These are phyloP conservation scores for Ganoderma leucocontextum DNA, from an alignment of 1,284 basidiomycete species.

Conservation along the genomic window DNA sequence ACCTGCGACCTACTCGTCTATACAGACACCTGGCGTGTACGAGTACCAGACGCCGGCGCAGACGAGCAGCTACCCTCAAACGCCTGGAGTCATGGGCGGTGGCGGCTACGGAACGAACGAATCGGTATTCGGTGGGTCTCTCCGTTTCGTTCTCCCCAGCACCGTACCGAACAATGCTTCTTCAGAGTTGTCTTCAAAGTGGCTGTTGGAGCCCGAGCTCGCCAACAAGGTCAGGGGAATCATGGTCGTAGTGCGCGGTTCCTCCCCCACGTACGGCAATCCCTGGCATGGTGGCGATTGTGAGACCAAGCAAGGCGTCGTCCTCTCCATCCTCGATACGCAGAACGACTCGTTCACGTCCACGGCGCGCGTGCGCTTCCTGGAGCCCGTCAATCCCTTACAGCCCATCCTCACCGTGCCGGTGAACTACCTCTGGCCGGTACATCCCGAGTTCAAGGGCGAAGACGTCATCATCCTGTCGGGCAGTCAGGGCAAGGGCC, in stretches of 20 bases:
- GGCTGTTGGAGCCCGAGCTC: slow-evolving; percentile 57
- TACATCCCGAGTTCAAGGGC: slow-evolving; percentile 37
- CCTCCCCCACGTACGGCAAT: slow-evolving; percentile 41
- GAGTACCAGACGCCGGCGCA: slow-evolving; percentile 50
- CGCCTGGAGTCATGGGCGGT: slow-evolving; percentile 56
- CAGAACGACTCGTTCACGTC: slow-evolving; percentile 41
- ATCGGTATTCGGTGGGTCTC: slow-evolving; percentile 24
- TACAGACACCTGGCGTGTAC: slow-evolving; percentile 53
- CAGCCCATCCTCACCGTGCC: slow-evolving; percentile 39
- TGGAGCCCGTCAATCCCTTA: slow-evolving; percentile 34
- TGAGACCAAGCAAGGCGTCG: slow-evolving; percentile 57
- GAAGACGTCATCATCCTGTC: slow-evolving; percentile 39
- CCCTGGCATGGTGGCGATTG: slow-evolving; percentile 63
- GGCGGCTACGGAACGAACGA: slow-evolving; percentile 36
- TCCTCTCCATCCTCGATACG: slow-evolving; percentile 48
- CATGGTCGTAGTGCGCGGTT: slow-evolving; percentile 57
- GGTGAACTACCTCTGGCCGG: slow-evolving; percentile 40
- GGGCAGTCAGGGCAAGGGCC: slow-evolving; percentile 37
- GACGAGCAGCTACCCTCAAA: slow-evolving; percentile 46
- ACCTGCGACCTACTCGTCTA: slow-evolving; percentile 38
- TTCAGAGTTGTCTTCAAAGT: slow-evolving; percentile 42
- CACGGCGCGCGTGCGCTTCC: slow-evolving; percentile 43
- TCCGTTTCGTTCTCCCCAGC: not conserved
- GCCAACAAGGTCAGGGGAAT: slow-evolving; percentile 52
- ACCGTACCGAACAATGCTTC: not conserved